Conservation (phyloP, 2,329 filamentous ascomycete species). For the Colletotrichum falcatum region DNA sequence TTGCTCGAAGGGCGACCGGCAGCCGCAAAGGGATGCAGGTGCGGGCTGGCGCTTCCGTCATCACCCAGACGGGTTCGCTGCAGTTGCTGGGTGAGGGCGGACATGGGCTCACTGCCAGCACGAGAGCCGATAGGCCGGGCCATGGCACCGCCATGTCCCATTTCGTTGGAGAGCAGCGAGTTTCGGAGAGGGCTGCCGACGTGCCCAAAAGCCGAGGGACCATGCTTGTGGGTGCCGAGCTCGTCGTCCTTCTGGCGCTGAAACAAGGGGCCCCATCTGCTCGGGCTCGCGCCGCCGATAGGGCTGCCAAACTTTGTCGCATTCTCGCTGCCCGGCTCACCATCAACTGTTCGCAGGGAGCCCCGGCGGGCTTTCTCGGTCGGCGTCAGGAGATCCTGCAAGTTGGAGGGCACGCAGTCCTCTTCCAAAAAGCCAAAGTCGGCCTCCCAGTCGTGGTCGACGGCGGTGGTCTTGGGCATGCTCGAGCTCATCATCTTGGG, state of each 20-base stretch:
- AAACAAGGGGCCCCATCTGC: constrained; percentile 71
- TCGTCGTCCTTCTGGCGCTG: constrained; percentile 72
- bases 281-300: constrained; percentile 66
- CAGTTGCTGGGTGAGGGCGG: constrained; percentile 71
- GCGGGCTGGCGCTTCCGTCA: constrained; percentile 58
- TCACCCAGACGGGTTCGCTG: constrained; percentile 69
- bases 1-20: constrained; percentile 55
- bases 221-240: constrained; percentile 50
- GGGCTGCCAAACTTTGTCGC: constrained; percentile 72
- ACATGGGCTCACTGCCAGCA: constrained; percentile 64
- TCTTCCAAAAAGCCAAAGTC: constrained; percentile 85
- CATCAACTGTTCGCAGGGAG: constrained; percentile 67
- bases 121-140: constrained; percentile 57
- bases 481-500: constrained; percentile 77
- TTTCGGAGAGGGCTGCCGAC: constrained; percentile 75
- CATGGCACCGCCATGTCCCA: constrained; percentile 53
- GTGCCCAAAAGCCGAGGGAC: constrained; percentile 71
- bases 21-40: constrained; percentile 63
- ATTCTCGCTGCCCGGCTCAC: constrained; percentile 60
- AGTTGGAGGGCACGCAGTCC: constrained; percentile 83
- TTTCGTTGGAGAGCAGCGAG: constrained; percentile 69
- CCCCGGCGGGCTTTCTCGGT: constrained; percentile 75
- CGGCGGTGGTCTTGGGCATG: constrained; percentile 73
- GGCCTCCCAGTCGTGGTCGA: constrained; percentile 73
- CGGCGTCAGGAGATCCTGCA: constrained; percentile 75